Conservation (phyloP, 1,284 basidiomycete species). For the Fomitiporia mediterranea region DNA sequence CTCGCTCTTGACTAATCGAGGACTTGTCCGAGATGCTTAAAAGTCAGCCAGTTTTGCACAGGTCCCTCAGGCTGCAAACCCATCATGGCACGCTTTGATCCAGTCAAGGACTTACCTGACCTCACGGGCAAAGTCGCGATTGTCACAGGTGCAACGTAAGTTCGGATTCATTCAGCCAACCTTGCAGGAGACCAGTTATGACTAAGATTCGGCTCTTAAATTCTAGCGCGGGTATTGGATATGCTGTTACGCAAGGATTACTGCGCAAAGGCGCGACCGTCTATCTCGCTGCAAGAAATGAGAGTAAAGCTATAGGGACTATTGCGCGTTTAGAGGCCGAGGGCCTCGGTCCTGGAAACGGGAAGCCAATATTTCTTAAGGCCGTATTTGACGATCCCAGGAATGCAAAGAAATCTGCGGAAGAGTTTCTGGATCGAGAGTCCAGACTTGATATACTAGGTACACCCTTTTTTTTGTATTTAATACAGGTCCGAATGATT, state of each 20-base stretch:
- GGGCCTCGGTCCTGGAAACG: slow-evolving; percentile 4
- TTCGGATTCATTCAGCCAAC: not conserved
- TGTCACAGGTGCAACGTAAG: slow-evolving; percentile 28
- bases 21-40: no score
- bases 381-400: slow-evolving; percentile 6
- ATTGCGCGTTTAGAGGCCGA: slow-evolving; percentile 14
- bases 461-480: not conserved
- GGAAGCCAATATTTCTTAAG: not conserved
- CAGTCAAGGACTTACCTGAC: slow-evolving; percentile 25
- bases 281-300: slow-evolving; percentile 21
- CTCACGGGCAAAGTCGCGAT: slow-evolving; percentile 28
- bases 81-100: slow-evolving; percentile 1
- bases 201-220: no score
- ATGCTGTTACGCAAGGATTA: slow-evolving; percentile 21
- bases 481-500: not conserved
- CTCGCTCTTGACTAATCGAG: no score
- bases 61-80: no score
- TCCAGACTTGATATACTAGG: slow-evolving; percentile 15
- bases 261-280: slow-evolving; percentile 23
- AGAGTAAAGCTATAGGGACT: slow-evolving; percentile 17
- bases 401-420: slow-evolving; percentile 10
- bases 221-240: slow-evolving; percentile 24
- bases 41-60: no score
- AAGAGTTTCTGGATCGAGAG: slow-evolving; percentile 11
- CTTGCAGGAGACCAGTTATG: no score